Evolutionary conservation across 768 basidiomycete genomes (phyloP), one percentile per base, ranked within the genome.

Genomic region (Termitomyces sp.): DNA sequence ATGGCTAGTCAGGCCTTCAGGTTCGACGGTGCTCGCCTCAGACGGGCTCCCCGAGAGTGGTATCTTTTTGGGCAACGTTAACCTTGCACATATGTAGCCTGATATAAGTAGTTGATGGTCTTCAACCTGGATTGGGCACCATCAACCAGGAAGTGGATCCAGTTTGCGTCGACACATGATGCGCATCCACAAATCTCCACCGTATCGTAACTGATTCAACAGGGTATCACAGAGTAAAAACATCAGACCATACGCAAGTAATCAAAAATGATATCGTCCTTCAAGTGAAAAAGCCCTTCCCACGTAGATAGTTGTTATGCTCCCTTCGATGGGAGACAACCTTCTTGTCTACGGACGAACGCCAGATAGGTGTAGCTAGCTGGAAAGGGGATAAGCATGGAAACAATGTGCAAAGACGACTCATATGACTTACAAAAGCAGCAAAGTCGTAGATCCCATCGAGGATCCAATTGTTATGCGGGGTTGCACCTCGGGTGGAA

Each of bases 401-500:
- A 56, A 49, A n/a, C 54, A 50, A 31, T 55, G 50, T 38, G 27
- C 13, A 12, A 41, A 50, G 41, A 20, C 29, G 32, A 36, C 33
- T 46, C 12, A 40, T 55, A 25, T 57, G 46, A 71, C 81, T 38
- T 52, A 83, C 82, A 64, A 66, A 74, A 18, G 77, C 79, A 48
- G 74, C 64, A 29, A 77, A 59, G 53, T 81, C 79, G 39, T 70
- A 76, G 0, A 78, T 15, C 0, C 64, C 71, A 50, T 94, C 93
- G 41, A 83, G 41, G n/a, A 90, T 58, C 53, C 74, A 65, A 64
- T 81, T 85, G 57, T 83, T 82, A 11, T 77, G 70, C 2, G 87
- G 87, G 0, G 84, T 73, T 27, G 80, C 70, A 0, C 88, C 91
- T 18, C 84, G 76, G 0, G 87, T 84, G 7, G 80, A 83, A 6